Percentiles rank a stretch among this genome's conserved stretches.
Evolutionary conservation across 2,329 filamentous ascomycete species (phyloP).

Genomic region (Ophiostoma sp.): DNA sequence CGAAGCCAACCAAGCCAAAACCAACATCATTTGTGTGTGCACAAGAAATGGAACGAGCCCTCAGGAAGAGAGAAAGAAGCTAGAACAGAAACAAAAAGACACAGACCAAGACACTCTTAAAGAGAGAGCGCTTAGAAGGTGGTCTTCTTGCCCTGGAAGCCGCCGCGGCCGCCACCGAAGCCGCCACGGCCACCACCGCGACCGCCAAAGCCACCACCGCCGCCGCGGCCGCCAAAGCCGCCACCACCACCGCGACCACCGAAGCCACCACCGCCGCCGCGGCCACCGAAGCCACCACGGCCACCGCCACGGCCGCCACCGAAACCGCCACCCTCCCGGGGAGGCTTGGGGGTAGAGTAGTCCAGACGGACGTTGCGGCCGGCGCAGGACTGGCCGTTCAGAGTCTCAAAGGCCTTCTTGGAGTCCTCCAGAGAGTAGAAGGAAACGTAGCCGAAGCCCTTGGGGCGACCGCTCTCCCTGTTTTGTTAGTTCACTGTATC

Average conservation of each 20-base stretch:
- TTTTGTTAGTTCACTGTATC: constrained; percentile 17
- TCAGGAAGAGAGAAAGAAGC: constrained; percentile 32
- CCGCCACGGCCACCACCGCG: constrained; percentile 46
- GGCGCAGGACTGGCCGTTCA: constrained; percentile 58
- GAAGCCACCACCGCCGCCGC: constrained; percentile 37
- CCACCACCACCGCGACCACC: constrained; percentile 47
- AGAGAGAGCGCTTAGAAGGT: constrained; percentile 40
- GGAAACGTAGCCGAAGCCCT: constrained; percentile 89
- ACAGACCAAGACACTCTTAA: neutral
- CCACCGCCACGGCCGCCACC: constrained; percentile 37
- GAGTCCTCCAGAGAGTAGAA: constrained; percentile 80
- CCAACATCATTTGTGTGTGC: constrained; percentile 30
- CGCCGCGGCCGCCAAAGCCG: constrained; percentile 53
- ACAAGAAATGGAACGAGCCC: constrained; percentile 34
- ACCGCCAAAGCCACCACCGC: constrained; percentile 49
- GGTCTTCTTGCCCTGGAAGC: constrained; percentile 75
- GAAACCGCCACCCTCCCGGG: constrained; percentile 52
- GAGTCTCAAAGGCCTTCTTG: constrained; percentile 62
- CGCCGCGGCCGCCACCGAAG: constrained; percentile 50
- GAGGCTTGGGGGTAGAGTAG: constrained; percentile 65
- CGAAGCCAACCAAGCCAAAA: constrained; percentile 51
- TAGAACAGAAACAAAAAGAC: neutral
- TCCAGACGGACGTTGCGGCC: constrained; percentile 77
- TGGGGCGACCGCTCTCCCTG: constrained; percentile 73
- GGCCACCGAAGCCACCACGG: constrained; percentile 38